A percentile compares a stretch with the other conserved stretches of the same genome.
phyloP scores from a whole-genome alignment of 108 stramenopile species.

The Pseudonitzschia multistriata region DNA sequence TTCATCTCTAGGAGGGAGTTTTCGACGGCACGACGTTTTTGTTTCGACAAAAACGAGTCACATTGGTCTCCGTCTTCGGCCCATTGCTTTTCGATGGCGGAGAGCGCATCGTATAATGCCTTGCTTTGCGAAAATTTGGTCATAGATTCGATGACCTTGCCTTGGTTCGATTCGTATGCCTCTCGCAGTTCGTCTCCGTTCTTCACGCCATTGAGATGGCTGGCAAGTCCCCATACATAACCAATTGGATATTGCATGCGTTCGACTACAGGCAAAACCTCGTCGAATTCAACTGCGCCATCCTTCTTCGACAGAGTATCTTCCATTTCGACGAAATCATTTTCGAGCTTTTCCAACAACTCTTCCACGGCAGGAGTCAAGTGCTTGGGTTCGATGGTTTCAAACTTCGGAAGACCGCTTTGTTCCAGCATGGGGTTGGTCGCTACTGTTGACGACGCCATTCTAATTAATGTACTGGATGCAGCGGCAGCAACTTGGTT shows the following conservation, averaged over 20 bases:
- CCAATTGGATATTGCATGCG: slow-evolving; percentile 71
- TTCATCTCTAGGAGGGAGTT: slow-evolving; percentile 79
- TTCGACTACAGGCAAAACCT: slow-evolving; percentile 79
- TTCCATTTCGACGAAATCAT: slow-evolving; percentile 74
- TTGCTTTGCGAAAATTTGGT: slow-evolving; percentile 88
- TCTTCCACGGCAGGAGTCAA: slow-evolving; percentile 81
- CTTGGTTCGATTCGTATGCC: slow-evolving; percentile 91
- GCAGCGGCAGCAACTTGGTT: neutral
- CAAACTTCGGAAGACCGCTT: slow-evolving; percentile 85
- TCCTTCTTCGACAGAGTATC: slow-evolving; percentile 25
- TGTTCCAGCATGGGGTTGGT: slow-evolving; percentile 83
- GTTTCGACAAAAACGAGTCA: slow-evolving; percentile 50
- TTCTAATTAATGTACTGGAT: neutral
- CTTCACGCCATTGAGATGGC: slow-evolving; percentile 96
- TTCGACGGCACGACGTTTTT: slow-evolving; percentile 83
- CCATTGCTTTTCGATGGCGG: slow-evolving; percentile 53
- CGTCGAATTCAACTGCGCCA: slow-evolving; percentile 40
- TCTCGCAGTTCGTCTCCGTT: slow-evolving; percentile 90
- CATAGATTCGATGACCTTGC: slow-evolving; percentile 86
- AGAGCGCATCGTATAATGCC: slow-evolving; percentile 88
- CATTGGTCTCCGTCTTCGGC: slow-evolving; percentile 18
- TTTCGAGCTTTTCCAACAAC: slow-evolving; percentile 63
- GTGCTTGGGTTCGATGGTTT: slow-evolving; percentile 68
- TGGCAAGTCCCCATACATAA: slow-evolving; percentile 96
- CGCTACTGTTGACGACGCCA: neutral